Percentiles rank a stretch among this genome's conserved stretches.
These are phyloP conservation scores for Diplodia corticola DNA, from an alignment of 2,329 filamentous ascomycete genomes.

Conservation along the genomic window DNA sequence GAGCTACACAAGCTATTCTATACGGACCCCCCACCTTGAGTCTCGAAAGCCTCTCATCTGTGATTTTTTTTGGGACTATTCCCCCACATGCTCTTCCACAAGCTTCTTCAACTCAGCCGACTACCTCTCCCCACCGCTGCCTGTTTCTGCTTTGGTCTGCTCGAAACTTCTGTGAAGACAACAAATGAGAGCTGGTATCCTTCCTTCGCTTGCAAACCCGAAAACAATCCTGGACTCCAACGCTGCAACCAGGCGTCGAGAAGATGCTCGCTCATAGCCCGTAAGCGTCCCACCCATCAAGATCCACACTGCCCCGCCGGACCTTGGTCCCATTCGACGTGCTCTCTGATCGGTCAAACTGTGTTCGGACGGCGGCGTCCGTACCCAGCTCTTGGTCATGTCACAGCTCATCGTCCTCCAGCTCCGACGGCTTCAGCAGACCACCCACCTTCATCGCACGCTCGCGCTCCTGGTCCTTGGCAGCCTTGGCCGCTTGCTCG, in stretches of 20 bases:
- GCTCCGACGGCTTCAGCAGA: slow-evolving; percentile 93
- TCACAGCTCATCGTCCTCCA: slow-evolving; percentile 84
- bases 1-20: slow-evolving; percentile 14
- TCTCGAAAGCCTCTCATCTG: background rate
- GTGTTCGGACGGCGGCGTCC: slow-evolving; percentile 39
- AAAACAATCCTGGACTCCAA: slow-evolving; percentile 15
- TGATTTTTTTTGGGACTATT: background rate
- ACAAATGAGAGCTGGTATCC: slow-evolving; percentile 24
- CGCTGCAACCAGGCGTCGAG: slow-evolving; percentile 7
- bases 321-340: slow-evolving; percentile 12
- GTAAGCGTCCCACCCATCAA: slow-evolving; percentile 69
- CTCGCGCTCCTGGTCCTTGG: slow-evolving; percentile 85
- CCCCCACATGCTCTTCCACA: slow-evolving; percentile 10
- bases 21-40: background rate
- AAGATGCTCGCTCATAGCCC: slow-evolving; percentile 49
- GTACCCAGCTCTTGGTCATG: slow-evolving; percentile 53
- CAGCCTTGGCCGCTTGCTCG: slow-evolving; percentile 84
- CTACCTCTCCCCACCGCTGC: background rate
- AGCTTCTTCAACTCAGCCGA: background rate
- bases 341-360: slow-evolving; percentile 32
- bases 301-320: slow-evolving; percentile 29
- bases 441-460: slow-evolving; percentile 93
- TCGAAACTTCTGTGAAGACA: slow-evolving; percentile 15
- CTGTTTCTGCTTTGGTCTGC: slow-evolving; percentile 12
- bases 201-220: slow-evolving; percentile 18